A percentile compares a stretch with the other conserved stretches of the same genome.
These are phyloP conservation scores for Verticillium isaacii DNA, from an alignment of 2,329 filamentous ascomycete species.

Conservation along the genomic window DNA sequence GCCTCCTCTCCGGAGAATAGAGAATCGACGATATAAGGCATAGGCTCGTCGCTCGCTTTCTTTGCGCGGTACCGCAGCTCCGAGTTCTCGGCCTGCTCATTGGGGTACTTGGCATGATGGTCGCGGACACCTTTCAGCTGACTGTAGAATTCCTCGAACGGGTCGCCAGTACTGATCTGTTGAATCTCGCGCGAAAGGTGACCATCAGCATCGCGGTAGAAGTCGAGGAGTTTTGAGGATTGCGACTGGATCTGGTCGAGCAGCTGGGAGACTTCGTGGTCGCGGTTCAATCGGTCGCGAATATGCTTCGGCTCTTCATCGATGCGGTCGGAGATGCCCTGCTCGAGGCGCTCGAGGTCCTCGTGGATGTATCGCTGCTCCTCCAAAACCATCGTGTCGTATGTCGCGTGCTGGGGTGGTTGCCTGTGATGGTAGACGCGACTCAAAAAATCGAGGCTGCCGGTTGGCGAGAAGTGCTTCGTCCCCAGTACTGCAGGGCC, in stretches of 20 bases:
- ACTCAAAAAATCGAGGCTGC: background rate
- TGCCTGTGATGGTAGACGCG: background rate
- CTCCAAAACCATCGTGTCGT: conserved; percentile 69
- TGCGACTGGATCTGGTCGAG: conserved; percentile 84
- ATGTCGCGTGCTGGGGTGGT: background rate
- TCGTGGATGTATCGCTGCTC: conserved; percentile 93
- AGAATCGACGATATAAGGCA: conserved; percentile 70
- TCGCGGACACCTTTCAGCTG: conserved; percentile 76
- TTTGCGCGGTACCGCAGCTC: conserved; percentile 82
- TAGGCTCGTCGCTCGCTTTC: conserved; percentile 54
- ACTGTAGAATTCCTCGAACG: conserved; percentile 87
- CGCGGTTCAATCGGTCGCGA: conserved; percentile 80
- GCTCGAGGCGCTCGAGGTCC: conserved; percentile 92
- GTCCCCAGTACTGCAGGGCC: background rate
- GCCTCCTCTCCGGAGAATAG: conserved; percentile 96
- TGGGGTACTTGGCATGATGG: conserved; percentile 87
- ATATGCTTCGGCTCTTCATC: conserved; percentile 86
- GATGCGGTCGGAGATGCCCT: conserved; percentile 85
- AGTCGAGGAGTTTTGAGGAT: conserved; percentile 71
- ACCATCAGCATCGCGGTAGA: conserved; percentile 78
- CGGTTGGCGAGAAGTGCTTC: background rate
- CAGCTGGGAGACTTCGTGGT: conserved; percentile 87
- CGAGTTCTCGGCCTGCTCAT: conserved; percentile 91
- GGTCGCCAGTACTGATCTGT: conserved; percentile 75
- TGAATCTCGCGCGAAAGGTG: conserved; percentile 75